Evolutionary conservation across 2,329 filamentous ascomycete species (phyloP).

Genomic region (Lachnellula cervina): DNA sequence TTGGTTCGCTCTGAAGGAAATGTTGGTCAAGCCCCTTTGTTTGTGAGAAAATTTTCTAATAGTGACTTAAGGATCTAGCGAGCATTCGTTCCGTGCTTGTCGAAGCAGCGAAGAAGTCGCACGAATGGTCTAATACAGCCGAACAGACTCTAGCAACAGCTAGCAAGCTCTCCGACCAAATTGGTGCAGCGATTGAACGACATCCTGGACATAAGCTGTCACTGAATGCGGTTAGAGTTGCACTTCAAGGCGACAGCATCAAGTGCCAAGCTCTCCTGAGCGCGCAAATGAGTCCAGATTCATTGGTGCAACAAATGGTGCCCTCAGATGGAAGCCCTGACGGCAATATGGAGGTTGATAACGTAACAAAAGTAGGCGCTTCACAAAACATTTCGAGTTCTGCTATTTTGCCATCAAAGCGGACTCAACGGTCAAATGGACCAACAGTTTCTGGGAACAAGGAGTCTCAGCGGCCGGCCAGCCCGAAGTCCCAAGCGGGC

Average conservation of each 20-base stretch:
- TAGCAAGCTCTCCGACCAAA: no score
- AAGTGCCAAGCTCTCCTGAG: not conserved
- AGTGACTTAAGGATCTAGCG: not conserved
- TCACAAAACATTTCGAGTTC: not conserved
- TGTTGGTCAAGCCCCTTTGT: not conserved
- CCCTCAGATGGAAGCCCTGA: not conserved
- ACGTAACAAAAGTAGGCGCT: conserved; percentile 6
- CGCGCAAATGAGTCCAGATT: not conserved
- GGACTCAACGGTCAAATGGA: not conserved
- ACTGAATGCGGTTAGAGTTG: no score
- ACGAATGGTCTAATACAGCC: not conserved
- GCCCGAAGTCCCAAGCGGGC: not conserved
- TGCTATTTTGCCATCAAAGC: not conserved
- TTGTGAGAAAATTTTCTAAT: not conserved
- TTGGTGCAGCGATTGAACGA: no score
- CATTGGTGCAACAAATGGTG: not conserved
- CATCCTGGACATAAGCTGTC: no score
- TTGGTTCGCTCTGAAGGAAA: not conserved
- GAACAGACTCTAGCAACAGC: no score
- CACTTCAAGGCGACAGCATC: no score
- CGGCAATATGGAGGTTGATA: not conserved
- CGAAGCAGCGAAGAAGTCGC: not conserved
- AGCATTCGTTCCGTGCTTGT: not conserved
- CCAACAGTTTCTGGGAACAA: not conserved
- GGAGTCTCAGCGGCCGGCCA: not conserved